These are phyloP conservation scores for Trifolium dubium DNA, from an alignment of 306 rosid species.

Conservation along the genomic window DNA sequence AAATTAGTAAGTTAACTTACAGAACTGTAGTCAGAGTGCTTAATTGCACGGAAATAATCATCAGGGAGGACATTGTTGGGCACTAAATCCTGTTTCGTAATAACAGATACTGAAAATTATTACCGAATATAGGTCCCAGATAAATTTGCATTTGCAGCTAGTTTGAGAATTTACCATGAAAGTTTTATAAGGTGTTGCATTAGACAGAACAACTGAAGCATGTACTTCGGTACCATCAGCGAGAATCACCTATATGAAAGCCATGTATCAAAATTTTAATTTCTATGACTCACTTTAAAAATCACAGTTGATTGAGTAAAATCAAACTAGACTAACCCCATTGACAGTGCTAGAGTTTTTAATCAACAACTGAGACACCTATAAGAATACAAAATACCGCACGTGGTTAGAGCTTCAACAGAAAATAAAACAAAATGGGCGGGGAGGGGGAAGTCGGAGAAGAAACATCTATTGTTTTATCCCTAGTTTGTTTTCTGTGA, in stretches of 20 bases:
- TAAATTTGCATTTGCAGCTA: slow-evolving; percentile 19
- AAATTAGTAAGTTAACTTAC: slow-evolving; percentile 57
- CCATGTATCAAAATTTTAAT: slow-evolving; percentile 39
- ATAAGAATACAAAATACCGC: slow-evolving; percentile 27
- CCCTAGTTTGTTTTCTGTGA: slow-evolving; percentile 10
- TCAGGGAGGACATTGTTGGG: slow-evolving; percentile 73
- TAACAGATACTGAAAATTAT: slow-evolving; percentile 40
- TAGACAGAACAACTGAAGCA: slow-evolving; percentile 82
- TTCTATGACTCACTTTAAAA: slow-evolving; percentile 36
- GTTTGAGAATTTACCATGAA: slow-evolving; percentile 65
- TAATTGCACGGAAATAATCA: slow-evolving; percentile 68
- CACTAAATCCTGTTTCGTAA: slow-evolving; percentile 69
- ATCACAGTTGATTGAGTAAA: slow-evolving; percentile 48
- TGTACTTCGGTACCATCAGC: slow-evolving; percentile 80
- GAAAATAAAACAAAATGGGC: not conserved
- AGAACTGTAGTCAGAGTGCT: slow-evolving; percentile 84
- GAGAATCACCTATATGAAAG: slow-evolving; percentile 64
- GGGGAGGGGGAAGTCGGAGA: slow-evolving; percentile 6
- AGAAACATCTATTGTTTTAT: slow-evolving; percentile 22
- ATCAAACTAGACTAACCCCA: slow-evolving; percentile 78
- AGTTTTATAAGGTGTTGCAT: slow-evolving; percentile 90
- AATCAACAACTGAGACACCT: slow-evolving; percentile 80
- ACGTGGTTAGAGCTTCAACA: slow-evolving; percentile 18
- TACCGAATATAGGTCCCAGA: slow-evolving; percentile 30
- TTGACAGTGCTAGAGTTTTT: slow-evolving; percentile 65